Conservation (phyloP, 352 stramenopile genomes). For the Phytophthora constricta region DNA sequence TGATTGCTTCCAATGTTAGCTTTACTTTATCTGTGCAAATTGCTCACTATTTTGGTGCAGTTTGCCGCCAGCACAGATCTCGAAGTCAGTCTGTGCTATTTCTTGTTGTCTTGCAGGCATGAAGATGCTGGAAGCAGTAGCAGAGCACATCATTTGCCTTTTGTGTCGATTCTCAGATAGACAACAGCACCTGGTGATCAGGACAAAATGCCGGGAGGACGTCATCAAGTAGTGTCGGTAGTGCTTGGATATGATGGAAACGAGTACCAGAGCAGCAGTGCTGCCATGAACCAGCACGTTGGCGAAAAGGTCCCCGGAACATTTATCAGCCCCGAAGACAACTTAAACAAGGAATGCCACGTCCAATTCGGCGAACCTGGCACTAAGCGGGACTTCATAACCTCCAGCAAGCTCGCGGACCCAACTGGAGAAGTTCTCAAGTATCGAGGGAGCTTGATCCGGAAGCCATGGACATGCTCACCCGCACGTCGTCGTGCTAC, state of each 20-base stretch:
- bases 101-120: conserved; percentile 5
- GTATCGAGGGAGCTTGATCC: conserved; percentile 63
- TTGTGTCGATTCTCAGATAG: conserved; percentile 13
- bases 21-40: too few species aligned
- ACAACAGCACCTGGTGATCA: neutral
- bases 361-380: conserved; percentile 71
- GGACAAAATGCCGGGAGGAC: conserved; percentile 25
- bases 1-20: too few species aligned
- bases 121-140: neutral
- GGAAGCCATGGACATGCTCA: conserved; percentile 63
- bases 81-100: conserved; percentile 26
- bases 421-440: conserved; percentile 72
- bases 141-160: conserved; percentile 18
- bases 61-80: conserved; percentile 18
- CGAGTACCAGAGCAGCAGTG: conserved; percentile 61
- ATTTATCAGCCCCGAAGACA: conserved; percentile 28
- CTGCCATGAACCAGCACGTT: conserved; percentile 53
- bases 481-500: conserved; percentile 64
- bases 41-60: neutral
- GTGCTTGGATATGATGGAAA: conserved; percentile 67
- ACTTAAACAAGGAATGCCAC: conserved; percentile 71
- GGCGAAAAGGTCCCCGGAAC: conserved; percentile 21
- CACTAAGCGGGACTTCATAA: conserved; percentile 64
- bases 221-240: conserved; percentile 63
- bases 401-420: conserved; percentile 58